Evolutionary conservation across 495 filamentous ascomycete species (phyloP).

Genomic region (Podospora comata): DNA sequence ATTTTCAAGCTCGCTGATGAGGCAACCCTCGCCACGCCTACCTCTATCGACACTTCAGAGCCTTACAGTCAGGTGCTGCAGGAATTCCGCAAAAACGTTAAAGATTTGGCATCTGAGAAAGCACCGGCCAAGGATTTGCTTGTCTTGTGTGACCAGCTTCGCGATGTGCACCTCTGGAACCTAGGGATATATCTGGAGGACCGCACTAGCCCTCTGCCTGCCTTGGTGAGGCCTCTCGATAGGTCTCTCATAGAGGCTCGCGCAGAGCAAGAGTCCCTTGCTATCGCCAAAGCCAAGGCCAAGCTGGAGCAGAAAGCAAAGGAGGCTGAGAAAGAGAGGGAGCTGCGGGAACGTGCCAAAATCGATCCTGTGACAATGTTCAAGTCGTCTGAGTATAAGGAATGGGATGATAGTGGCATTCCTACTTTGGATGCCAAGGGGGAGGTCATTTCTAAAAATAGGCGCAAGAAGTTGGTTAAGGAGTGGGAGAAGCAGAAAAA

Average conservation of each 20-base stretch:
- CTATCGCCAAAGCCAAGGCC: slow-evolving; percentile 40
- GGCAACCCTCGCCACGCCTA: slow-evolving; percentile 15
- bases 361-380: slow-evolving; percentile 48
- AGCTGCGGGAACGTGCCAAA: slow-evolving; percentile 34
- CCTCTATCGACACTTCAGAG: slow-evolving; percentile 12
- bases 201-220: slow-evolving; percentile 52
- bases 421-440: slow-evolving; percentile 62
- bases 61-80: slow-evolving; percentile 26
- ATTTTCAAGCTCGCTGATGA: slow-evolving; percentile 26
- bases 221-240: slow-evolving; percentile 58
- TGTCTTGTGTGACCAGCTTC: slow-evolving; percentile 61
- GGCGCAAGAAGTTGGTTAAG: slow-evolving; percentile 67
- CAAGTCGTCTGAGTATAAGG: slow-evolving; percentile 57
- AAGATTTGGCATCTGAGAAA: slow-evolving; percentile 39
- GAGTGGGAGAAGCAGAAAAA: slow-evolving; percentile 77
- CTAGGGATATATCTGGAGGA: slow-evolving; percentile 74
- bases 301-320: slow-evolving; percentile 52
- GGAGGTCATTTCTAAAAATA: slow-evolving; percentile 63
- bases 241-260: slow-evolving; percentile 58
- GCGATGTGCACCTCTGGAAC: slow-evolving; percentile 63
- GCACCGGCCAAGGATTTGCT: slow-evolving; percentile 53
- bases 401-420: slow-evolving; percentile 73
- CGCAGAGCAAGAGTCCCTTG: slow-evolving; percentile 51
- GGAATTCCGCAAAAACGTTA: slow-evolving; percentile 26
- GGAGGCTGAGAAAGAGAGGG: slow-evolving; percentile 47